phyloP scores from a whole-genome alignment of 495 filamentous ascomycete species.

The Penicillium odoratum region DNA sequence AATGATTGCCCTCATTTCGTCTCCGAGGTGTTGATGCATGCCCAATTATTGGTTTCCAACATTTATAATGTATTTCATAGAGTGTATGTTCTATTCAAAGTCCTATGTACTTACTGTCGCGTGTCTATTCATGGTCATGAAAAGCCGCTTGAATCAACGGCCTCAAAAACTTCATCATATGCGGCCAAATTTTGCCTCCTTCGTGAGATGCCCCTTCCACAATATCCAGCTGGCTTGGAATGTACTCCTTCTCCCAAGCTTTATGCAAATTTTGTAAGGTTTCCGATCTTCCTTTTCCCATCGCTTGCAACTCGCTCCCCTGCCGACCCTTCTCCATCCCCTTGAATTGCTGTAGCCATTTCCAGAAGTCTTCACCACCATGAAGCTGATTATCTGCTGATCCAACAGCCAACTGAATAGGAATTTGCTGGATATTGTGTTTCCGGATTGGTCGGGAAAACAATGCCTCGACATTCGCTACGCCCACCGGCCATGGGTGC shows the following conservation, averaged over 20 bases:
- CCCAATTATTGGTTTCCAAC: too few species aligned
- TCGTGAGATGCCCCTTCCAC: neutral
- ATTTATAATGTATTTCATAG: too few species aligned
- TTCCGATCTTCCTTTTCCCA: neutral
- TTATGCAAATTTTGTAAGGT: neutral
- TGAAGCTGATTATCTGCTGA: neutral
- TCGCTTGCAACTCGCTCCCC: neutral
- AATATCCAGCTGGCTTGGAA: neutral
- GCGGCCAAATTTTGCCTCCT: neutral
- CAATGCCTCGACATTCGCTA: neutral
- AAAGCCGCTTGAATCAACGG: neutral
- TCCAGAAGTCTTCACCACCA: conserved; percentile 1
- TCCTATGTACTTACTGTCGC: too few species aligned
- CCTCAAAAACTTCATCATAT: neutral
- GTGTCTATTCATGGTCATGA: neutral
- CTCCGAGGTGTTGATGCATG: too few species aligned
- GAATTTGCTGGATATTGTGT: neutral
- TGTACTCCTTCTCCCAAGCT: neutral
- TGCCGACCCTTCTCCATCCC: neutral
- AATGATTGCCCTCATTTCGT: too few species aligned
- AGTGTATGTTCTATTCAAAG: too few species aligned
- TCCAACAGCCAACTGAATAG: neutral
- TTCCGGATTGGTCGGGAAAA: neutral
- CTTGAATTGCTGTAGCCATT: neutral
- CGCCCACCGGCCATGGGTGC: neutral